Evolutionary conservation across 495 filamentous ascomycete genomes (phyloP).

Genomic region (Massariosphaeria phaeospora): DNA sequence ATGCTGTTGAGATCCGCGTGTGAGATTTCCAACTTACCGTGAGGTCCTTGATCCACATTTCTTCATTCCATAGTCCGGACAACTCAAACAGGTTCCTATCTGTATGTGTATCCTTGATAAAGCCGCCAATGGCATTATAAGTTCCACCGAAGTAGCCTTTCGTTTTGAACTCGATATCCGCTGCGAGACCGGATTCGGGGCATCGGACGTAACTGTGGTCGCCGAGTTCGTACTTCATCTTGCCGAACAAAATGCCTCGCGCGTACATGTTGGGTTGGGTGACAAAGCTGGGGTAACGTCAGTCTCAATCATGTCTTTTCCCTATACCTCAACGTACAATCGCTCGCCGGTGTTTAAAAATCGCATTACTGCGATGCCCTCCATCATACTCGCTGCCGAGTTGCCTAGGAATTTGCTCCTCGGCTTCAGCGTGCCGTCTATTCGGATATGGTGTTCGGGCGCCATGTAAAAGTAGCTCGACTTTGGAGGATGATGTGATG

Average conservation of each 20-base stretch:
- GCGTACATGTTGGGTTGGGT: constrained; percentile 99
- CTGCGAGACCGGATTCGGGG: constrained; percentile 76
- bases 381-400: constrained; percentile 97
- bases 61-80: constrained; percentile 86
- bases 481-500: constrained; percentile 96
- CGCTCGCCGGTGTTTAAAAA: constrained; percentile 78
- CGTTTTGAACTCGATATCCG: constrained; percentile 96
- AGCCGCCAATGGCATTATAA: constrained; percentile 92
- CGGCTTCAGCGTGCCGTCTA: constrained; percentile 95
- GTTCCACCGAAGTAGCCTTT: constrained; percentile 97
- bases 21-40: constrained; percentile 50
- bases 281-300: constrained; percentile 56
- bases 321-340: constrained; percentile 80
- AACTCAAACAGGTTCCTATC: constrained; percentile 84
- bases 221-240: constrained; percentile 99
- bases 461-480: constrained; percentile 99
- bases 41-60: constrained; percentile 84
- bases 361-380: constrained; percentile 82
- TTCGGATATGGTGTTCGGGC: constrained; percentile 87
- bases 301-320: no score
- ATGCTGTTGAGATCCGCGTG: background rate
- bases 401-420: constrained; percentile 94
- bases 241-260: constrained; percentile 92
- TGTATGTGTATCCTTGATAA: constrained; percentile 82
- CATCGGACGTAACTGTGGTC: constrained; percentile 95